Evolutionary conservation across 2,329 filamentous ascomycete species (phyloP), one percentile per base, ranked within the genome.

Genomic region (Falciphora oryzae): DNA sequence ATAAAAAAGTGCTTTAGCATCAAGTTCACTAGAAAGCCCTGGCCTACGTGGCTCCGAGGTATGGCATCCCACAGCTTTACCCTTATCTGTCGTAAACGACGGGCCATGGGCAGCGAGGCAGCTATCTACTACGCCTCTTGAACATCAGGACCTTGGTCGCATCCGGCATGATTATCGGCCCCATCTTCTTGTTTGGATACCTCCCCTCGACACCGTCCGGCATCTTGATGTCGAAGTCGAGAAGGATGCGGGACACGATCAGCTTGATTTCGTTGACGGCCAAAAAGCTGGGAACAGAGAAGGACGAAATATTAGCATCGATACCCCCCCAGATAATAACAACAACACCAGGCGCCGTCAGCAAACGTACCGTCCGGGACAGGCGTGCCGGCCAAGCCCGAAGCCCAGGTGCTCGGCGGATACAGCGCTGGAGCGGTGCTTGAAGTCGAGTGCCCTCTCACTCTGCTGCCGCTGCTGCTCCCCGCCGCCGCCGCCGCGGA

Each of bases 171-270:
- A 38, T 18, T 10, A 62, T n/a, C 6, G 31, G 61, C 3, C 38
- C 35, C 5, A 10, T 72, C 2, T 14, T 22, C 3, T 25, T 4
- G 56, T 57, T 57, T 10, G 3, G 56, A 27, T 57, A 57, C 8
- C 56, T n/a, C 4, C 14, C 56, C 7, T 10, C 6, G 18, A 57
- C 56, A 6, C 56, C 6, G 18, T 57, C 56, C 18, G 56, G 56
- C 14, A 57, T n/a, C 56, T 57, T 57, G 6, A 57, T 3, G 56
- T 57, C 56, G 56, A 25, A 57, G 7, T 57, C n/a, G 4, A 57
- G 6, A n/a, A 57, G 18, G 22, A 57, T 57, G 3, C 28, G 6
- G 3, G n/a, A n/a, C n/a, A 10, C 3, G 14, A 57, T 57, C 56
- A 57, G 25, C 14, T 57, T 57, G 7, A 57, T 57, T 8, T 7